These are phyloP conservation scores for Solanum etuberosum DNA, from an alignment of 257 asterid species.

Conservation along the genomic window DNA sequence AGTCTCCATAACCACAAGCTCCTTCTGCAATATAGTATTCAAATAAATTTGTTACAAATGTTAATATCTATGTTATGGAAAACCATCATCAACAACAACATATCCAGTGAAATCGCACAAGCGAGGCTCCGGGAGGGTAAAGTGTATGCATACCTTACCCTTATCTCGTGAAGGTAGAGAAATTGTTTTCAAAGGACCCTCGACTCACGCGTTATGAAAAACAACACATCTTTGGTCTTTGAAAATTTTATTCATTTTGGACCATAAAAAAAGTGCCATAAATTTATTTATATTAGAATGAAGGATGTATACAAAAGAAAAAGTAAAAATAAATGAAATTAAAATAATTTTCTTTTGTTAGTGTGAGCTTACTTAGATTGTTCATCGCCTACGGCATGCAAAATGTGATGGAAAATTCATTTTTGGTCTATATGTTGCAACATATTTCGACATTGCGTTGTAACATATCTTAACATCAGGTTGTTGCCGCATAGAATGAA, in stretches of 20 bases:
- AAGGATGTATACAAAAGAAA: not conserved
- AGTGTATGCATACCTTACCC: not conserved
- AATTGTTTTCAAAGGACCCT: not conserved
- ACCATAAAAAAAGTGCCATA: too few species aligned
- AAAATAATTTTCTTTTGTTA: too few species aligned
- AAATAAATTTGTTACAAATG: not conserved
- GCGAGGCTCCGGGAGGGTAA: not conserved
- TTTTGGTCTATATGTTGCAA: not conserved
- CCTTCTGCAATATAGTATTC: conserved; percentile 12
- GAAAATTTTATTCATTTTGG: too few species aligned
- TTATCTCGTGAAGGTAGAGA: not conserved
- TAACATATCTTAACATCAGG: too few species aligned
- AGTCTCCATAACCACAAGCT: conserved; percentile 34
- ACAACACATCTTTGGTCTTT: not conserved
- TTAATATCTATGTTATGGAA: not conserved
- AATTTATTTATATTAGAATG: too few species aligned
- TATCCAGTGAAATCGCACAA: not conserved
- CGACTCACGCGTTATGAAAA: not conserved
- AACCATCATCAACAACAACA: not conserved
- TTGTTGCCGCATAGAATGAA: not conserved
- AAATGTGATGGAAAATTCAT: not conserved
- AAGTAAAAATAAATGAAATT: too few species aligned
- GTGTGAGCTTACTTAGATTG: too few species aligned
- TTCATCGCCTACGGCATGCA: too few species aligned
- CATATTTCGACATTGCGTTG: not conserved